Conservation (phyloP, 768 basidiomycete genomes). For the Pleurotus salmoneostramineus region DNA sequence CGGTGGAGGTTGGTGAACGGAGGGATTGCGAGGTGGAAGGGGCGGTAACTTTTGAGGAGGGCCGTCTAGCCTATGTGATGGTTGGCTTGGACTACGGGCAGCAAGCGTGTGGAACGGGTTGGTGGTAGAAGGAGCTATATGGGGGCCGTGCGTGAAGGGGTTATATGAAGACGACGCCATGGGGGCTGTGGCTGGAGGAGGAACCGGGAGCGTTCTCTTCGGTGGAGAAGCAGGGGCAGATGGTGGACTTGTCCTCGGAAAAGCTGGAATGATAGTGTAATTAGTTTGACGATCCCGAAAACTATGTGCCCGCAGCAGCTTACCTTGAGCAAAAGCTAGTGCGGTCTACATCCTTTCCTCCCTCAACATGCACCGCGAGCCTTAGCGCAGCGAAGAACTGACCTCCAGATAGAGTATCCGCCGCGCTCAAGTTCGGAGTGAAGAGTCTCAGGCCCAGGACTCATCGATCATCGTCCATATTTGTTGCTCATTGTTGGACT, state of each 20-base stretch:
- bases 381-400: constrained; percentile 77
- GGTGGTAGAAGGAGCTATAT: constrained; percentile 10
- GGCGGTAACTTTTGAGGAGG: constrained; percentile 33
- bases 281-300: neutral
- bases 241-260: constrained; percentile 12
- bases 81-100: constrained; percentile 21
- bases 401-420: constrained; percentile 56
- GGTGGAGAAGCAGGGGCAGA: constrained; percentile 20
- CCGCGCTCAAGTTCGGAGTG: constrained; percentile 45
- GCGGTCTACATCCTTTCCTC: constrained; percentile 61
- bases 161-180: constrained; percentile 3
- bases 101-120: constrained; percentile 15
- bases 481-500: too few species aligned
- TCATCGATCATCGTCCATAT: too few species aligned
- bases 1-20: constrained; percentile 27
- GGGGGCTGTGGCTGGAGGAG: constrained; percentile 4
- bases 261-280: neutral
- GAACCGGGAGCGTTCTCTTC: constrained; percentile 13
- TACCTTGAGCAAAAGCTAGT: constrained; percentile 77
- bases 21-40: constrained; percentile 48
- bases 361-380: constrained; percentile 58
- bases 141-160: constrained; percentile 16
- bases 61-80: constrained; percentile 6
- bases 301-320: constrained; percentile 15
- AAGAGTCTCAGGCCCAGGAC: constrained; percentile 63